Evolutionary conservation across 768 basidiomycete genomes (phyloP).

Genomic region (Fomitopsis serialis): DNA sequence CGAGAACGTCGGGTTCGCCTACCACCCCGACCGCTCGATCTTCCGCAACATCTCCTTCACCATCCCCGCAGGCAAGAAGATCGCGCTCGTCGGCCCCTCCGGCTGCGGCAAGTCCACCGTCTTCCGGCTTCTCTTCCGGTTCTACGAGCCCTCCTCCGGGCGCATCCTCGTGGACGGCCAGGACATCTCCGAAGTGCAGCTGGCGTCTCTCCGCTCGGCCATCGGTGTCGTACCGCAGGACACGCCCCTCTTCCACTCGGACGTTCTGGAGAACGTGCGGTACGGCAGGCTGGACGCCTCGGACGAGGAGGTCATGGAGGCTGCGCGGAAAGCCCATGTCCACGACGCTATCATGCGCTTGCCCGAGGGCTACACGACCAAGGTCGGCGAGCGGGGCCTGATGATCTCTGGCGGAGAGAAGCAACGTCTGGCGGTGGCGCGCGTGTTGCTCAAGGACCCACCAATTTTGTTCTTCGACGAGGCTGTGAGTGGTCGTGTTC

Average conservation of each 20-base stretch:
- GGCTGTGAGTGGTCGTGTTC: slow-evolving; percentile 54
- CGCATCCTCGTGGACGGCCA: slow-evolving; percentile 87
- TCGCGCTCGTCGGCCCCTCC: slow-evolving; percentile 94
- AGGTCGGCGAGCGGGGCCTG: slow-evolving; percentile 92
- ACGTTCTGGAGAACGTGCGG: slow-evolving; percentile 92
- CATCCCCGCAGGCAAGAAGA: slow-evolving; percentile 93
- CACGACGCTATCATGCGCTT: slow-evolving; percentile 73
- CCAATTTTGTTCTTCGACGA: slow-evolving; percentile 98
- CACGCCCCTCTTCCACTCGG: slow-evolving; percentile 94
- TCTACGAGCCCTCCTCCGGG: slow-evolving; percentile 83
- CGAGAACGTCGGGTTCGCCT: slow-evolving; percentile 87
- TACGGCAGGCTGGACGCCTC: slow-evolving; percentile 86
- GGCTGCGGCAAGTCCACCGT: slow-evolving; percentile 98
- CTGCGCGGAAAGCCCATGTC: slow-evolving; percentile 82
- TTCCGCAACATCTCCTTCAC: slow-evolving; percentile 85
- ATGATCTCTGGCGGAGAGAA: slow-evolving; percentile 99
- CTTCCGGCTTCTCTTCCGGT: slow-evolving; percentile 83
- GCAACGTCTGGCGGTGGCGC: slow-evolving; percentile 90
- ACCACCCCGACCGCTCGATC: slow-evolving; percentile 89
- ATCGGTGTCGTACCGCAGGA: slow-evolving; percentile 98
- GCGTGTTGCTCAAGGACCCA: slow-evolving; percentile 90
- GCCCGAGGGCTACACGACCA: slow-evolving; percentile 84
- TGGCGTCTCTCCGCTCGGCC: slow-evolving; percentile 63
- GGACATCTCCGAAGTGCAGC: slow-evolving; percentile 66
- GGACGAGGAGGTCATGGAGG: slow-evolving; percentile 78